A percentile compares a stretch with the other conserved stretches of the same genome.
phyloP scores from a whole-genome alignment of 1,284 basidiomycete species.

The Xerocomus minutiporus region DNA sequence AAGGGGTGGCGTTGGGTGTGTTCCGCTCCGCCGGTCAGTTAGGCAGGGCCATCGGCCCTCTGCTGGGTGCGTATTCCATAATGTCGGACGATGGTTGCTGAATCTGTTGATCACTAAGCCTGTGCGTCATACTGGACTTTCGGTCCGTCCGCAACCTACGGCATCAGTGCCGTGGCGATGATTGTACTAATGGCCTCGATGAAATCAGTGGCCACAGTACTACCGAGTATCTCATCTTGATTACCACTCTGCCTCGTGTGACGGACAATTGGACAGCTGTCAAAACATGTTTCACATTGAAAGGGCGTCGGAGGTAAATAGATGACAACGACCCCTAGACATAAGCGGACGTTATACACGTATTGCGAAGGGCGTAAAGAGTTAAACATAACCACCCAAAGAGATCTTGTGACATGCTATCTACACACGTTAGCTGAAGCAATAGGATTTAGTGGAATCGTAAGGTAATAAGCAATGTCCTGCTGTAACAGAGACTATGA shows the following conservation, averaged over 20 bases:
- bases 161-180: constrained; percentile 62
- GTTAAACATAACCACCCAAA: constrained; percentile 11
- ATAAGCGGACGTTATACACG: neutral
- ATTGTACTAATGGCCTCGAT: constrained; percentile 49
- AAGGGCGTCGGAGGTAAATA: constrained; percentile 1
- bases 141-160: constrained; percentile 77
- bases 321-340: constrained; percentile 3
- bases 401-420: constrained; percentile 14
- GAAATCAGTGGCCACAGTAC: constrained; percentile 39
- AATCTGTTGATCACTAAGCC: constrained; percentile 40
- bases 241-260: neutral
- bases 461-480: constrained; percentile 25
- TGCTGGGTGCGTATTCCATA: constrained; percentile 56
- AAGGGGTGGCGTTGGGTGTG: constrained; percentile 78
- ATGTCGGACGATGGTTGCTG: neutral
- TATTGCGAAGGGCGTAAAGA: constrained; percentile 4
- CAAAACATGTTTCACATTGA: constrained; percentile 5
- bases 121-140: constrained; percentile 85
- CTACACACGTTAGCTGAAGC: constrained; percentile 32
- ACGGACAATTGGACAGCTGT: neutral
- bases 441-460: constrained; percentile 27
- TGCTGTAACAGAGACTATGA: constrained; percentile 17
- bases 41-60: constrained; percentile 82
- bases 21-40: constrained; percentile 88
- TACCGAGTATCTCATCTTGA: constrained; percentile 11